Evolutionary conservation across 192 early-diverging fungal genomes (phyloP).

Genomic region (Paraglomus occultum): DNA sequence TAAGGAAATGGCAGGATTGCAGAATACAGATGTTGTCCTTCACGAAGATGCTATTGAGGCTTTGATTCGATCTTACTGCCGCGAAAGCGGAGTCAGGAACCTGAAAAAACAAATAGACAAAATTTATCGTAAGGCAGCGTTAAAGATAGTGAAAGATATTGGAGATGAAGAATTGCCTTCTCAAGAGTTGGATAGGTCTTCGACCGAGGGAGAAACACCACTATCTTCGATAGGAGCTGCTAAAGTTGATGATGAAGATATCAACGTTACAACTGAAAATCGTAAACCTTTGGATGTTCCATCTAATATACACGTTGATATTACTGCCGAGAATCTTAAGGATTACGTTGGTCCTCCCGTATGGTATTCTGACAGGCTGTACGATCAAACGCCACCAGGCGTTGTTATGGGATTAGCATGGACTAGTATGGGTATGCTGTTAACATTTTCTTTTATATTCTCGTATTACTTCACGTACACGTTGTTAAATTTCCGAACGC

Average conservation of each 20-base stretch:
- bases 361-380: constrained; percentile 88
- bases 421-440: constrained; percentile 84
- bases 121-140: constrained; percentile 95
- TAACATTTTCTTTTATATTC: constrained; percentile 5
- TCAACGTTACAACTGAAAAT: constrained; percentile 31
- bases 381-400: constrained; percentile 86
- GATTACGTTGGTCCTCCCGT: constrained; percentile 92
- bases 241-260: constrained; percentile 23
- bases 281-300: constrained; percentile 51
- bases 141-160: constrained; percentile 75
- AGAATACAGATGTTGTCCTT: constrained; percentile 66
- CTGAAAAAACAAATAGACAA: constrained; percentile 99
- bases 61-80: constrained; percentile 89
- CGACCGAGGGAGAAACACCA: background rate
- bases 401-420: constrained; percentile 99
- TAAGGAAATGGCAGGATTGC: constrained; percentile 77
- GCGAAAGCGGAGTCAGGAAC: constrained; percentile 97
- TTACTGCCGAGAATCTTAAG: constrained; percentile 72
- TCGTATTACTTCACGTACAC: constrained; percentile 1
- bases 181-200: constrained; percentile 18
- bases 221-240: background rate
- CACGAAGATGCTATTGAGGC: constrained; percentile 74
- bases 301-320: constrained; percentile 55
- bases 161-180: constrained; percentile 33
- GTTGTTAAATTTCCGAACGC: background rate